phyloP scores from a whole-genome alignment of 139 green algal species.

The Astrephomene gubernaculifera region DNA sequence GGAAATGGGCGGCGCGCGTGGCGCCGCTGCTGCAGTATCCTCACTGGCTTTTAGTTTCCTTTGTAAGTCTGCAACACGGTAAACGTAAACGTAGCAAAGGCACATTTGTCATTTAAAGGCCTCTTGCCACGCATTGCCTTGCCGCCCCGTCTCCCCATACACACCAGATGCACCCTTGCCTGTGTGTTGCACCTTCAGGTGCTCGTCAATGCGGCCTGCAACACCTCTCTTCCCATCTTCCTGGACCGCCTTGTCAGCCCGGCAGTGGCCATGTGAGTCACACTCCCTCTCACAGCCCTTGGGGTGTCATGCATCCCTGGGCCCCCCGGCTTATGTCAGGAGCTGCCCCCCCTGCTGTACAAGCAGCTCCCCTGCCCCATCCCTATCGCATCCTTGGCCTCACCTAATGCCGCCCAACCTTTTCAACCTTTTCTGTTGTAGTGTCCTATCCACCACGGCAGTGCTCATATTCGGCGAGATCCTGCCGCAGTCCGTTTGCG shows the following conservation, averaged over 20 bases:
- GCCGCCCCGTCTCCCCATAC: background rate
- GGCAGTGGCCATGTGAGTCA: constrained; percentile 39
- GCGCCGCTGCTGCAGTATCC: constrained; percentile 47
- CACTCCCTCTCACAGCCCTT: no score
- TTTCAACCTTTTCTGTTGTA: background rate
- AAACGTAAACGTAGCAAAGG: background rate
- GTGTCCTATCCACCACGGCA: constrained; percentile 66
- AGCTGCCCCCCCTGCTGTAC: no score
- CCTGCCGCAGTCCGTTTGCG: constrained; percentile 85
- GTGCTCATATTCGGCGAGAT: constrained; percentile 91
- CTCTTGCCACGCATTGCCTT: background rate
- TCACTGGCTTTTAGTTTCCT: constrained; percentile 66
- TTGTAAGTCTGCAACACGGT: constrained; percentile 42
- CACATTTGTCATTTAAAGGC: background rate
- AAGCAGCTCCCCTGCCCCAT: no score
- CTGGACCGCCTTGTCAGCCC: constrained; percentile 78
- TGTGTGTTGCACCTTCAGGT: background rate
- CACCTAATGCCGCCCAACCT: no score
- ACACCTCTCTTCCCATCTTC: constrained; percentile 82
- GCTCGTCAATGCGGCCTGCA: constrained; percentile 67
- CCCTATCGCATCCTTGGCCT: no score
- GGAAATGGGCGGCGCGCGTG: constrained; percentile 48
- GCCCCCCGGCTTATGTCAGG: no score
- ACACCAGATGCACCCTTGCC: background rate
- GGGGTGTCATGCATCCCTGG: no score